Evolutionary conservation across 768 basidiomycete species (phyloP).

Genomic region (Russula earlei): DNA sequence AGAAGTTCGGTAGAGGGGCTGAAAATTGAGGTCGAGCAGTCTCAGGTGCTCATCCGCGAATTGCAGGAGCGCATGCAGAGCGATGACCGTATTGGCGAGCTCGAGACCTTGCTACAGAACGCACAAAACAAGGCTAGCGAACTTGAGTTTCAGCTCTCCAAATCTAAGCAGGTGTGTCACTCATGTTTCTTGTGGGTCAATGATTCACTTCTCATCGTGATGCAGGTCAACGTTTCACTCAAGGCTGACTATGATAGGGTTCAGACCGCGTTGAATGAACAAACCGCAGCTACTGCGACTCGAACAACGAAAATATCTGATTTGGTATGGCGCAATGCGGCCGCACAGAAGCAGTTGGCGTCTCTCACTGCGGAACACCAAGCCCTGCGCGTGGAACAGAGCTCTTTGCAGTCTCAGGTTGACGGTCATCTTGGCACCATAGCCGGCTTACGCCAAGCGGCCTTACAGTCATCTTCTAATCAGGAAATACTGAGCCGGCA

Average conservation of each 20-base stretch:
- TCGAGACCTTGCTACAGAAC: slow-evolving; percentile 66
- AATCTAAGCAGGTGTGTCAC: slow-evolving; percentile 58
- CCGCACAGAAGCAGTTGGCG: slow-evolving; percentile 35
- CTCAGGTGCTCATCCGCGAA: slow-evolving; percentile 53
- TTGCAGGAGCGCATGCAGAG: slow-evolving; percentile 75
- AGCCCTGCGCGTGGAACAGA: slow-evolving; percentile 39
- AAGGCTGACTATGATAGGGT: slow-evolving; percentile 55
- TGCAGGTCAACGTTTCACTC: slow-evolving; percentile 46
- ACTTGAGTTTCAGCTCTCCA: slow-evolving; percentile 73
- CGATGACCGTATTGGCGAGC: slow-evolving; percentile 68
- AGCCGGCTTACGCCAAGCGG: slow-evolving; percentile 48
- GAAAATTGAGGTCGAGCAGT: slow-evolving; percentile 43
- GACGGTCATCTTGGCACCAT: slow-evolving; percentile 38
- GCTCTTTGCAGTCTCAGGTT: slow-evolving; percentile 39
- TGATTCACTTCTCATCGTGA: slow-evolving; percentile 4
- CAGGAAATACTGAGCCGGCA: slow-evolving; percentile 44
- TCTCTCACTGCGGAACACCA: slow-evolving; percentile 39
- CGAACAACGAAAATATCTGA: slow-evolving; percentile 40
- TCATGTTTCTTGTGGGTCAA: neutral
- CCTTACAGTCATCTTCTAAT: slow-evolving; percentile 45
- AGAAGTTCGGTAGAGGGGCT: slow-evolving; percentile 44
- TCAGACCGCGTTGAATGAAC: slow-evolving; percentile 36
- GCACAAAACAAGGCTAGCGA: slow-evolving; percentile 77
- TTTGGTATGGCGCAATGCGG: slow-evolving; percentile 35
- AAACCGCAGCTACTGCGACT: slow-evolving; percentile 36